Evolutionary conservation across 495 filamentous ascomycete genomes (phyloP).

Genomic region (Neurospora tetraspora): DNA sequence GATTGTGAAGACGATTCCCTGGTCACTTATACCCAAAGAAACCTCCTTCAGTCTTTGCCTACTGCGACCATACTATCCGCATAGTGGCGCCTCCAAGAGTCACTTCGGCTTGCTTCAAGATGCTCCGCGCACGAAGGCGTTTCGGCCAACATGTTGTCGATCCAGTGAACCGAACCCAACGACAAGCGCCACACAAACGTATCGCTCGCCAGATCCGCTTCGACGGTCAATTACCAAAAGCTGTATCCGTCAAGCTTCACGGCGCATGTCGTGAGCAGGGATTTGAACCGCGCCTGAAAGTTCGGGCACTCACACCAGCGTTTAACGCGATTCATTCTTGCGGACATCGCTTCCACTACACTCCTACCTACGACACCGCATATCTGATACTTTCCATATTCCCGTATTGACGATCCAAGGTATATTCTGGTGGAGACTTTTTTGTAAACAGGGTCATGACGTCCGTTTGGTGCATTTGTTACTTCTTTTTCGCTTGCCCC

Average conservation of each 20-base stretch:
- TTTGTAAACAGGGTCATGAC: background rate
- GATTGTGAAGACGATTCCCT: background rate
- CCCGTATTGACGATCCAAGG: background rate
- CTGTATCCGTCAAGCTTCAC: background rate
- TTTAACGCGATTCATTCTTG: background rate
- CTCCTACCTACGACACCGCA: background rate
- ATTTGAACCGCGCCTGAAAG: background rate
- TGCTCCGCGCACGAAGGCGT: background rate
- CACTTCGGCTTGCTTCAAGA: background rate
- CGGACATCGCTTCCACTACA: background rate
- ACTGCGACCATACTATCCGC: background rate
- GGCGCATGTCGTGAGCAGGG: background rate
- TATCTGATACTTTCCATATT: background rate
- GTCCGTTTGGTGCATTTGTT: background rate
- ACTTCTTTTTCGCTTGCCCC: background rate
- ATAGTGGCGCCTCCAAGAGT: background rate
- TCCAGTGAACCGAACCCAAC: background rate
- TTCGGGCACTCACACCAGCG: background rate
- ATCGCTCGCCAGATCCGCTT: background rate
- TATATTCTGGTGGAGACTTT: background rate
- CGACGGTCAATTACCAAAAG: background rate
- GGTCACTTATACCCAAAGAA: background rate
- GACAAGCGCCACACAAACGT: background rate
- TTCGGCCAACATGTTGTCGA: background rate
- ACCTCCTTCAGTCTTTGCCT: background rate